phyloP scores from a whole-genome alignment of 2,329 filamentous ascomycete species.

The Talaromyces sp. region DNA sequence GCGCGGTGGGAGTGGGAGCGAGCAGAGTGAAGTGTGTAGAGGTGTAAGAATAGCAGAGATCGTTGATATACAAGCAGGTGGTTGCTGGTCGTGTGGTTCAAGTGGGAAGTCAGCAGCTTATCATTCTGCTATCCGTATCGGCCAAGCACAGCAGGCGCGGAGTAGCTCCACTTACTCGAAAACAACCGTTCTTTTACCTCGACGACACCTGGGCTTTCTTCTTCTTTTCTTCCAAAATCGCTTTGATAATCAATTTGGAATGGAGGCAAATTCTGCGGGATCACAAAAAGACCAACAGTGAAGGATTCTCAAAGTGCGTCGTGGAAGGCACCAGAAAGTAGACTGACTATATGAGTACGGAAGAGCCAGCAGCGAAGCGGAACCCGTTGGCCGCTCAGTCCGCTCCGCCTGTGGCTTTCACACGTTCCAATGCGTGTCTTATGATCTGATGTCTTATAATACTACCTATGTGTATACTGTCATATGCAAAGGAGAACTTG shows the following conservation, averaged over 20 bases:
- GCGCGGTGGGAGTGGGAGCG: neutral
- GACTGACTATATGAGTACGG: neutral
- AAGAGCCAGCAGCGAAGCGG: neutral
- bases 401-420: neutral
- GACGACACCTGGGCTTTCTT: no score
- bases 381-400: constrained; percentile 7
- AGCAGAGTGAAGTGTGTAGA: neutral
- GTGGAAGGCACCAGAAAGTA: neutral
- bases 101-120: constrained; percentile 8
- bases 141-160: constrained; percentile 4
- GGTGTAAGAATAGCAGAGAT: neutral
- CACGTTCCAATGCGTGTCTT: neutral
- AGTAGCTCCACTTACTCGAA: constrained; percentile 5
- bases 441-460: neutral
- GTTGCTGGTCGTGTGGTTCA: neutral
- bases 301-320: neutral
- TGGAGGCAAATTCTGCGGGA: neutral
- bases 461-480: no score
- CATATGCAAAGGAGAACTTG: neutral
- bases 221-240: no score
- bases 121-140: constrained; percentile 6
- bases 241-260: neutral
- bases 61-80: neutral
- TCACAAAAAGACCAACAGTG: neutral
- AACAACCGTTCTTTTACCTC: no score